These are phyloP conservation scores for Dothiorella sarmentorum DNA, from an alignment of 2,329 filamentous ascomycete species.

Conservation along the genomic window DNA sequence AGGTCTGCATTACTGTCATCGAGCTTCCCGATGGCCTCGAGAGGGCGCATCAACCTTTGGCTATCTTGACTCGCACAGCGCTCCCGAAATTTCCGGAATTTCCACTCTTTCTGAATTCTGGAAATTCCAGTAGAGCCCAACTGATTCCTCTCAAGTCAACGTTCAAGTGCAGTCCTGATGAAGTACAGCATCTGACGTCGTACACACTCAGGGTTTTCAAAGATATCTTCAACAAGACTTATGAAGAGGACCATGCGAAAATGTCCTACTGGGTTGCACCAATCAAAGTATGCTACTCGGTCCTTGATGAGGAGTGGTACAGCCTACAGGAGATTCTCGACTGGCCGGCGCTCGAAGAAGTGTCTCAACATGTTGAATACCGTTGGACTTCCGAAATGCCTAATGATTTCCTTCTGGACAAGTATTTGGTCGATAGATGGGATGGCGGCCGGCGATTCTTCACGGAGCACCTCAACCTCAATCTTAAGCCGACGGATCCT, in stretches of 20 bases:
- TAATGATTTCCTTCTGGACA: slow-evolving; percentile 42
- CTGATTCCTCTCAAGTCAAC: slow-evolving; percentile 45
- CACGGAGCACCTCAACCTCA: slow-evolving; percentile 42
- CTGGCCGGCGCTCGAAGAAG: slow-evolving; percentile 53
- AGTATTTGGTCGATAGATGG: slow-evolving; percentile 55
- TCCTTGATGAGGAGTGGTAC: slow-evolving; percentile 1
- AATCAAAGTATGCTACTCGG: slow-evolving; percentile 24
- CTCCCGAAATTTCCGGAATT: slow-evolving; percentile 67
- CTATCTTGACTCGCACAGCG: slow-evolving; percentile 64
- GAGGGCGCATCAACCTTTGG: slow-evolving; percentile 60
- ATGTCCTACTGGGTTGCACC: slow-evolving; percentile 86
- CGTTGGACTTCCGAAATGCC: slow-evolving; percentile 45
- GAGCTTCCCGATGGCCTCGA: slow-evolving; percentile 59
- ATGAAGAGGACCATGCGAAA: slow-evolving; percentile 58
- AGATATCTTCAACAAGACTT: slow-evolving; percentile 87
- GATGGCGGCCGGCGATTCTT: slow-evolving; percentile 59
- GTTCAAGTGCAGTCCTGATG: slow-evolving; percentile 44
- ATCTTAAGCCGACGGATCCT: slow-evolving; percentile 61
- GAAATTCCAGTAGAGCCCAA: slow-evolving; percentile 56
- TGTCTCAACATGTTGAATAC: slow-evolving; percentile 37
- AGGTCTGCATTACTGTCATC: slow-evolving; percentile 62
- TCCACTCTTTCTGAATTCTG: slow-evolving; percentile 67
- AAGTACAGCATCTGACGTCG: slow-evolving; percentile 56
- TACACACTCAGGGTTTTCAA: slow-evolving; percentile 76
- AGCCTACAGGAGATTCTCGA: slow-evolving; percentile 49